Evolutionary conservation across 108 stramenopile genomes (phyloP), one percentile per base, ranked within the genome.

Genomic region (Cyclotella baltica): DNA sequence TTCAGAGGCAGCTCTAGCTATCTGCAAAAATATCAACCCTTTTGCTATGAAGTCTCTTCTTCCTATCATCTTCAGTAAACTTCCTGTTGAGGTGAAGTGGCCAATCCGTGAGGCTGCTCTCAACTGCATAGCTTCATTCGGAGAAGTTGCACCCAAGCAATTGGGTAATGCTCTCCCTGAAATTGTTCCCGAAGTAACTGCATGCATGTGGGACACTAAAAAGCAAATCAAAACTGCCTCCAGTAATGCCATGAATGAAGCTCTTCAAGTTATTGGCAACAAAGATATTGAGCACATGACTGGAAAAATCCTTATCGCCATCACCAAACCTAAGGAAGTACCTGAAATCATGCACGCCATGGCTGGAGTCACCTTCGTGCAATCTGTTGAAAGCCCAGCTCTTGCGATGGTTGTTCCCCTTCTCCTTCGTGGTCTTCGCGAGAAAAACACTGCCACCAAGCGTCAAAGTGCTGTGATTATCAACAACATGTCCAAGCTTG

Each of bases 381-480:
- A 99, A 85, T 87, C 92, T 38, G 98, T 99, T 58, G 99, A 99
- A 63, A 96, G 94, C 19, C 92, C 99, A 4, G 98, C 98, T 10
- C 94, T 99, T 74, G 99, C 99, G 66, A 94, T 99, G 86, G 90
- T 98, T 78, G 96, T 99, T 34, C 99, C 99, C n/a, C 86, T 99
- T 30, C 88, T 99, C 38, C 86, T 93, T 33, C 98, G 99, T 57
- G 99, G 98, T 59, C 85, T 99, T 33, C 88, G 92, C 19, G 98
- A 98, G 73, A 96, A 98, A 65, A 72, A 62, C 40, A 95, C 81
- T 29, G 93, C 96, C 38, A 94, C 96, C 46, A 99, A 99, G 89
- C 92, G 98, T 69, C 98, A 98, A 83, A 96, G 98, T 43, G 97
- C 98, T 55, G 96, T 98, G 30, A 99, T 99, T 81, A 98, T 97